Base-by-base conservation (phyloP, 768 basidiomycete species). In the Lentinula boryana region DNA sequence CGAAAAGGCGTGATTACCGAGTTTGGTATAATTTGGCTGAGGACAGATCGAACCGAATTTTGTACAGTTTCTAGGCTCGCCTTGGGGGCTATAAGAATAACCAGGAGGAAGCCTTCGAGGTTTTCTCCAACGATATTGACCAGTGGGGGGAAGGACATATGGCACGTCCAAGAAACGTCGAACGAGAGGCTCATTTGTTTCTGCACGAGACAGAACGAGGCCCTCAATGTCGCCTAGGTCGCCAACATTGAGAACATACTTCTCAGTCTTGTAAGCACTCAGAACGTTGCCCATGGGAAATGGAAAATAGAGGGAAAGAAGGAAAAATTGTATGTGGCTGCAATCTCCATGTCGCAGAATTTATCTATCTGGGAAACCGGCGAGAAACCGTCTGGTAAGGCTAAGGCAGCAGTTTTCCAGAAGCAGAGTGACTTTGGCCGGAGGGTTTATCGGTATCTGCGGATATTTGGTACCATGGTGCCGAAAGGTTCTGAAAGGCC, bases 201-300 rank as follows among this genome's bases (percentile, higher is more conserved):
- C 59, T 27, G 44, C 60, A 10, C 60, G 60, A 31, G 44, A 48
- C 8, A 56, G 38, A 44, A 56, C 18, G 31, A 61, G 21, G 23
- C 60, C 60, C 31, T 56, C 23, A 21, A 61, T 35, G 12, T 56
- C 16, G 23, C 54, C 54, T 18, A 55, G 44, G 16, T 33, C 32
- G 38, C 53, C 60, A n/a, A 61, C 32, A 33, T 23, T 10, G 12
- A 61, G 54, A 4, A 53, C 23, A 32, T 12, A n/a, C 13, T 43
- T 46, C 23, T 33, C 41, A 32, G 41, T 43, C 27, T 48, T 56
- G 44, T 56, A 55, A 21, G 60, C 40, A 50, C 46, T 41, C n/a
- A 60, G 7, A 50, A 51, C 49, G 50, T 60, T 60, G 32, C 59
- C 59, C 79, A 83, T 35, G 57, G 44, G 18, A 48, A 21, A 48